Base-by-base conservation (phyloP, 2,329 filamentous ascomycete genomes). In the Lasiodiplodia sp. region DNA sequence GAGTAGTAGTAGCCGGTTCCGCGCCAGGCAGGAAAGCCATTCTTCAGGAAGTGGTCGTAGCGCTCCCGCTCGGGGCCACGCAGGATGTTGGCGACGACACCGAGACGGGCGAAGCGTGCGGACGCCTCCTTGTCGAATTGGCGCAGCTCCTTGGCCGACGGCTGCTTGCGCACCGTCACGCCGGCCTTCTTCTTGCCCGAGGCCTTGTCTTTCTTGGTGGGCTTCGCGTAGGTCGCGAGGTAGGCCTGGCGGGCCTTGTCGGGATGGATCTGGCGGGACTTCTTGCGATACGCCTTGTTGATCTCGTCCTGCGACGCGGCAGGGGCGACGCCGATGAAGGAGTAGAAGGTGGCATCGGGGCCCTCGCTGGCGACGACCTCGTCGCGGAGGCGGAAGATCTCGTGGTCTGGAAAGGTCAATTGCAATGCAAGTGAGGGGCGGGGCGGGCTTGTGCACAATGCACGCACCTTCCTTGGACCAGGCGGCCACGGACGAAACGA, bases 1-100 rank as follows among this genome's bases (percentile, higher is more conserved):
- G 89, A 90, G 84, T 99, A 99, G 86, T 98, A 99, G 87, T 99
- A 99, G 71, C 96, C 95, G 55, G 95, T 97, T 69, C 96, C 96
- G 83, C 95, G 94, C 96, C 96, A 99, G 68, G 88, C 89, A 38
- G 96, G 96, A 84, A 99, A 99, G 70, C 96, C 96, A 81, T 98
- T 94, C 79, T 85, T 83, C 70, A 98, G 82, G 84, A 98, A 99
- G 80, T 97, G 91, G 79, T 99, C 95, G 81, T 99, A 99, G 71
- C 96, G 91, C 73, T 93, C 92, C 71, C 96, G 88, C 67, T 88
- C 87, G 3, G 91, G 84, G 1, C 95, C 93, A 74, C 92, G 90
- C 65, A 99, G 89, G 76, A 99, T 92, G 76, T 93, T 92, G 73
- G 91, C 89, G 66, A 98, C 92, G 75, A 97, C 88, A 71, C 91